These are phyloP conservation scores for Castanea crenata DNA, from an alignment of 306 rosid genomes.

Conservation along the genomic window DNA sequence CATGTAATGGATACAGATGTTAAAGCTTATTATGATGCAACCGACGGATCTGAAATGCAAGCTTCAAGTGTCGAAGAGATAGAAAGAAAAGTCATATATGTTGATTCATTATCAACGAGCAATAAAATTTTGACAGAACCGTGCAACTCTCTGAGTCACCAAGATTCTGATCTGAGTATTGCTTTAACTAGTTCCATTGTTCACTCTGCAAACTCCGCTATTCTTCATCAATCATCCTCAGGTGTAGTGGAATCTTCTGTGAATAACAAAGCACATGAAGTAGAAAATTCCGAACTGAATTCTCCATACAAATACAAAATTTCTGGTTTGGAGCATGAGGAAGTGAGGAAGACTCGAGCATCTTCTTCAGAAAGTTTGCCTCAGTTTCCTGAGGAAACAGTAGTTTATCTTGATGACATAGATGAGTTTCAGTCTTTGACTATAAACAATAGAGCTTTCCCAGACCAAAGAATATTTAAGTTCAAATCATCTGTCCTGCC, in stretches of 20 bases:
- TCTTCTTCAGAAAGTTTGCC: constrained; percentile 36
- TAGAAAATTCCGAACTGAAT: constrained; percentile 13
- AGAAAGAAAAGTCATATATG: constrained; percentile 15
- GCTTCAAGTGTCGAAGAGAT: constrained; percentile 32
- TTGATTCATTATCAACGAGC: constrained; percentile 19
- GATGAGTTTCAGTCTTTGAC: constrained; percentile 44
- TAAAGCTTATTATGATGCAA: constrained; percentile 15
- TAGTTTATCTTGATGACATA: constrained; percentile 49
- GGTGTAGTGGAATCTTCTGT: constrained; percentile 15
- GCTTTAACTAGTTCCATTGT: constrained; percentile 28
- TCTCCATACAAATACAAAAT: background rate
- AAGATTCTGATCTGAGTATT: background rate
- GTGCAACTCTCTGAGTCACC: constrained; percentile 4
- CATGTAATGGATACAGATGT: constrained; percentile 23
- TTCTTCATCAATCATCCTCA: constrained; percentile 34
- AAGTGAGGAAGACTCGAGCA: constrained; percentile 9
- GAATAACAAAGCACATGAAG: constrained; percentile 17
- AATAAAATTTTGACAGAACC: background rate
- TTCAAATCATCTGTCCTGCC: constrained; percentile 34
- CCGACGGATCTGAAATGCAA: constrained; percentile 30
- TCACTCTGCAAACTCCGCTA: constrained; percentile 25
- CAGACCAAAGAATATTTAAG: constrained; percentile 55
- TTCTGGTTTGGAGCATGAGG: constrained; percentile 16
- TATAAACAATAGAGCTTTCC: constrained; percentile 29
- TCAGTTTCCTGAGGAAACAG: constrained; percentile 24